Conservation (phyloP, 2,329 filamentous ascomycete genomes). For the Microsporum canis region DNA sequence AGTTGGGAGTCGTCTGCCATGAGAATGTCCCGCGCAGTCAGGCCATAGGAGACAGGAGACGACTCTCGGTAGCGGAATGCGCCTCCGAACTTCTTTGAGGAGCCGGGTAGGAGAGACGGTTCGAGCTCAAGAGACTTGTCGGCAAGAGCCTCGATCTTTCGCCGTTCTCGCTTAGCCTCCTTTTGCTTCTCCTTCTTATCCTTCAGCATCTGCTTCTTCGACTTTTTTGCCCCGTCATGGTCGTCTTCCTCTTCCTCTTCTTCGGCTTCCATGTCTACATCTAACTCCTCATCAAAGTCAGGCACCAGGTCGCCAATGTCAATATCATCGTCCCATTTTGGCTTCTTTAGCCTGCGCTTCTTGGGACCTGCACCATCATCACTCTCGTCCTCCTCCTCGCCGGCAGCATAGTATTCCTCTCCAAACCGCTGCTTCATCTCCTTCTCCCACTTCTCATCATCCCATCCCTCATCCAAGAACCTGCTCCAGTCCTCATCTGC, state of each 20-base stretch:
- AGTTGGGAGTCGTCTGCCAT: conserved; percentile 75
- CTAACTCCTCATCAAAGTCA: conserved; percentile 63
- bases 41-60: conserved; percentile 76
- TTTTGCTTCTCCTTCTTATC: conserved; percentile 52
- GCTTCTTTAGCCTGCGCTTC: conserved; percentile 62
- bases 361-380: conserved; percentile 31
- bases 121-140: conserved; percentile 70
- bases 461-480: conserved; percentile 78
- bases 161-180: conserved; percentile 65
- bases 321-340: conserved; percentile 92
- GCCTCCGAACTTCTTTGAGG: conserved; percentile 41
- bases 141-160: conserved; percentile 74
- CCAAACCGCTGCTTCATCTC: conserved; percentile 85
- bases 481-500: conserved; percentile 71
- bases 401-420: conserved; percentile 74
- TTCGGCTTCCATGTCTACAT: conserved; percentile 44
- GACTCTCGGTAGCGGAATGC: conserved; percentile 90
- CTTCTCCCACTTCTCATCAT: conserved; percentile 77
- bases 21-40: conserved; percentile 82
- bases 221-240: conserved; percentile 24
- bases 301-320: conserved; percentile 88
- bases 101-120: conserved; percentile 46
- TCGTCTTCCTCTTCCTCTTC: conserved; percentile 31
- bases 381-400: conserved; percentile 44
- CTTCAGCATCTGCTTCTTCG: conserved; percentile 37